These are phyloP conservation scores for Cyclostephanos invisitatus DNA, from an alignment of 108 stramenopile genomes.

Conservation along the genomic window DNA sequence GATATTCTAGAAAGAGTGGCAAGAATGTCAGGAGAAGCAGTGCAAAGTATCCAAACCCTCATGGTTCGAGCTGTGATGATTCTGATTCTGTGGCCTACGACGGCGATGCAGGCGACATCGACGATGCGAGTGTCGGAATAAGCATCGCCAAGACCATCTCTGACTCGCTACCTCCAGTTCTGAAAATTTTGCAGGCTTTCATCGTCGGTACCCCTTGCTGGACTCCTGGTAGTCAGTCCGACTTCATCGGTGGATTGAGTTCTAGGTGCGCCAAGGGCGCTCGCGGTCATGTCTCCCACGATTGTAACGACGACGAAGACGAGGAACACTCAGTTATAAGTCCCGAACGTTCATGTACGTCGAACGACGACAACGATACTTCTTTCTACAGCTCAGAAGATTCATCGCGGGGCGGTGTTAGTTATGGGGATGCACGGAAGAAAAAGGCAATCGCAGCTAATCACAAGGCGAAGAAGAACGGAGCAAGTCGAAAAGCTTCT, in stretches of 20 bases:
- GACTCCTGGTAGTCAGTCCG: not conserved
- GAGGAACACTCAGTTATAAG: not conserved
- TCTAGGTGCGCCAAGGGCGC: not conserved
- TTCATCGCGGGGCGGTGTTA: not conserved
- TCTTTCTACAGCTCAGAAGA: not conserved
- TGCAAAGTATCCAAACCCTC: not conserved
- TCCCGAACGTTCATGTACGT: not conserved
- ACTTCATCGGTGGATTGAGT: not conserved
- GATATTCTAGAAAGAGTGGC: not conserved
- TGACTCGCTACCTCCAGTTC: not conserved
- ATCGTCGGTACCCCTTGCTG: conserved; percentile 1
- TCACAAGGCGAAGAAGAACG: not conserved
- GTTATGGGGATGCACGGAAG: not conserved
- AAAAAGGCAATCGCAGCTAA: not conserved
- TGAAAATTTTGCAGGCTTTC: not conserved
- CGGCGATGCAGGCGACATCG: not conserved
- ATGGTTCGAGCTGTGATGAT: not conserved
- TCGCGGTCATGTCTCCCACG: not conserved
- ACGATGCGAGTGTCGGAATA: not conserved
- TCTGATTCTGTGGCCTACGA: not conserved
- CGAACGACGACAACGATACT: not conserved
- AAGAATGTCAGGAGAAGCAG: not conserved
- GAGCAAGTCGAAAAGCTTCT: not conserved
- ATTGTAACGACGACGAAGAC: not conserved
- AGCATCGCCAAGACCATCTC: not conserved